phyloP scores from a whole-genome alignment of 2,329 filamentous ascomycete species.

The Passalora sequoiae region DNA sequence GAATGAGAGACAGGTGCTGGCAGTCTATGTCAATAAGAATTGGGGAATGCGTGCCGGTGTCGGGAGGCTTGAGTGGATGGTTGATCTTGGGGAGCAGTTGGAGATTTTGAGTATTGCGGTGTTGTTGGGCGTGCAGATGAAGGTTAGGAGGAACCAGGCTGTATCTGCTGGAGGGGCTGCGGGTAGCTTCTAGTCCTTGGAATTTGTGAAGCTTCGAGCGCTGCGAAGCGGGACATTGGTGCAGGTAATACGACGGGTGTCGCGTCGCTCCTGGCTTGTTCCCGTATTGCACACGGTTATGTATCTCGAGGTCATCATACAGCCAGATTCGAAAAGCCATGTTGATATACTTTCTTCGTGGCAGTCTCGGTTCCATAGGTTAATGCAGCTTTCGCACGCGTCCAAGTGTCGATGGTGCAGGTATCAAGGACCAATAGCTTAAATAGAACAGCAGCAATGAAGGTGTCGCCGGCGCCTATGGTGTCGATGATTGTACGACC shows the following conservation, averaged over 20 bases:
- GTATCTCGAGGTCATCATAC: neutral
- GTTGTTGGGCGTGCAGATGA: neutral
- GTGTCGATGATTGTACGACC: conserved; percentile 1
- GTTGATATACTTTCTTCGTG: neutral
- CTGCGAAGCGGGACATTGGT: too few relatives aligned
- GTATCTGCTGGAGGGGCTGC: neutral
- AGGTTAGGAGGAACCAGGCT: neutral
- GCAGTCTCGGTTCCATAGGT: neutral
- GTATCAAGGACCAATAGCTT: neutral
- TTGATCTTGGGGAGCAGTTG: neutral
- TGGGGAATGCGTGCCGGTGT: neutral
- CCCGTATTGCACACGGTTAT: too few relatives aligned
- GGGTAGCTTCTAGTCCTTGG: too few relatives aligned
- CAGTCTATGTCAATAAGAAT: neutral
- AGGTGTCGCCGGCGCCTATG: conserved; percentile 13
- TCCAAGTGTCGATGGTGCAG: neutral
- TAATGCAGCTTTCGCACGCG: neutral
- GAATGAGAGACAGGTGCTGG: neutral
- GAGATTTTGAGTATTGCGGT: neutral
- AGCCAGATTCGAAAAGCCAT: neutral
- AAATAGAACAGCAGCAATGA: conserved; percentile 5
- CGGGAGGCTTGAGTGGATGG: neutral
- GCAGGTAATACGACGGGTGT: too few relatives aligned
- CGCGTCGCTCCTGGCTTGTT: too few relatives aligned
- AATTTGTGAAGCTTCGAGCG: too few relatives aligned